Conservation (phyloP, 2,329 filamentous ascomycete species). For the Thelonectria blattea region DNA sequence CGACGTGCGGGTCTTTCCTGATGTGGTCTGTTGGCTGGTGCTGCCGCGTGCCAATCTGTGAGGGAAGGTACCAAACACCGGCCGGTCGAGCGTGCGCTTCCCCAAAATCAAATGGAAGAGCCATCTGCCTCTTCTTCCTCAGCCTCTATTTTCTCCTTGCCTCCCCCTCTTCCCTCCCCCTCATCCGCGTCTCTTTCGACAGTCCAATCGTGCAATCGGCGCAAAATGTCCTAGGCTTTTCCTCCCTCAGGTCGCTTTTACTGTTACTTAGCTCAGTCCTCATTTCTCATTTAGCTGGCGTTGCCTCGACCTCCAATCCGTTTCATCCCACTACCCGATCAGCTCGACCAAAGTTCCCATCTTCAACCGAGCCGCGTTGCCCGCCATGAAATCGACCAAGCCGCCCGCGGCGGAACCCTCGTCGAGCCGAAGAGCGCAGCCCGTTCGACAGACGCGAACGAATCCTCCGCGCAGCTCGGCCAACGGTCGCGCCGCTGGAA, state of each 20-base stretch:
- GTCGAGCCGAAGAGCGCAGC: conserved; percentile 66
- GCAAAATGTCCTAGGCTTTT: conserved; percentile 36
- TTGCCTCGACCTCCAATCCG: conserved; percentile 27
- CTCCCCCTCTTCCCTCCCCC: conserved; percentile 31
- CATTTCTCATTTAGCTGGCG: neutral
- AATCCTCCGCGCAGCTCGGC: conserved; percentile 65
- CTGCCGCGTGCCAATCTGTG: conserved; percentile 22
- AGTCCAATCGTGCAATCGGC: conserved; percentile 25
- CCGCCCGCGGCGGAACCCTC: conserved; percentile 48
- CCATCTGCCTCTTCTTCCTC: conserved; percentile 25
- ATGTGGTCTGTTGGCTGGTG: conserved; percentile 23
- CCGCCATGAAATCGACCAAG: conserved; percentile 63
- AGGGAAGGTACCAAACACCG: conserved; percentile 4
- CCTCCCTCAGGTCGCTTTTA: conserved; percentile 28
- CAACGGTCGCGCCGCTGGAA: conserved; percentile 51
- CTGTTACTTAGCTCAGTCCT: conserved; percentile 28
- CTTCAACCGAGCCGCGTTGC: conserved; percentile 38
- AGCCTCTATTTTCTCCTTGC: conserved; percentile 32
- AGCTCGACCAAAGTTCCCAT: conserved; percentile 31
- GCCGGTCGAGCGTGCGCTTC: conserved; percentile 28
- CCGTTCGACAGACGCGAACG: conserved; percentile 68
- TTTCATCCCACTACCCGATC: conserved; percentile 31
- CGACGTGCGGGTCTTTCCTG: conserved; percentile 24
- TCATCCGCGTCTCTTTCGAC: conserved; percentile 24
- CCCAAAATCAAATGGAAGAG: conserved; percentile 36